Evolutionary conservation across 176 grass and related monocot species (phyloP), one percentile per base, ranked within the genome.

Genomic region (Ananas comosus): DNA sequence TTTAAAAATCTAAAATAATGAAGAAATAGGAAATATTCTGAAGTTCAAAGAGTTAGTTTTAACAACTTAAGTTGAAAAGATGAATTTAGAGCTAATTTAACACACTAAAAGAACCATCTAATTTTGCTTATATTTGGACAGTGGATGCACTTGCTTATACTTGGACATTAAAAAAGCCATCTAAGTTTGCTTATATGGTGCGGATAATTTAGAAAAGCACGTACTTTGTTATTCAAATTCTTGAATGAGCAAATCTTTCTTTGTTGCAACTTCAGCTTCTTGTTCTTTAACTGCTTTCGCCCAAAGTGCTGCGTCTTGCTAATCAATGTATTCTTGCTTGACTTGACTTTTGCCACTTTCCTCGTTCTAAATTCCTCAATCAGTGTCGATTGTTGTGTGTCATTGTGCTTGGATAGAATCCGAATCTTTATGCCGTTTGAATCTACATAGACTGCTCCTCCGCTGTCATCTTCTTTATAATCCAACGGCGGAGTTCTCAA

Each of bases 351-450:
- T 47, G n/a, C 29, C 66, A 70, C 67, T 78, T 84, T 81, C 81
- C 53, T 70, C 70, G 67, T 65, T 63, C 66, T 27, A 69, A 58
- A 22, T 8, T 89, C 83, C 64, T 87, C 81, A 11, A 33, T 77
- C 25, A 68, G 79, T 59, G 85, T 53, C 47, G 64, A 11, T 52
- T 80, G 56, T 66, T 50, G 56, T 64, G 63, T 18, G 75, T 86
- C 82, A 66, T 27, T 82, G 42, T 59, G 64, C 57, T 96, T 89
- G 49, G 94, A 97, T 22, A 97, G 56, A 75, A 90, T 86, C 25
- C 87, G 78, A 50, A 97, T 80, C 76, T 97, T 96, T 84, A 91
- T 89, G 33, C 92, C 92, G 24, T 88, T 91, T 19, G 92, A 91
- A 91, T 96, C 94, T 73, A 88, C 89, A 82, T 97, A 88, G 68